Base-by-base conservation (phyloP, 768 basidiomycete species). In the Amanita muscaria region DNA sequence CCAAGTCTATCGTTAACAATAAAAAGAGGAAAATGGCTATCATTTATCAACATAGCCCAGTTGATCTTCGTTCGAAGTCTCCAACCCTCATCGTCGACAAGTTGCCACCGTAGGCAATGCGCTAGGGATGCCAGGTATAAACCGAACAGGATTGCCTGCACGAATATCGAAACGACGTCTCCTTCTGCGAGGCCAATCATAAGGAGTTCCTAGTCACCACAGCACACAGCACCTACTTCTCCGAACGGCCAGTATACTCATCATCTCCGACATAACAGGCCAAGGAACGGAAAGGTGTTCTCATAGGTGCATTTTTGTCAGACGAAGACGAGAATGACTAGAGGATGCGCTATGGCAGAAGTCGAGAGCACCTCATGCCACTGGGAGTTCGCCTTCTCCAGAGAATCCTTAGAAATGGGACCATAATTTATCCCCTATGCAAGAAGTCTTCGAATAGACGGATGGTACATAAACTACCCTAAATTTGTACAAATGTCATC, bases 231-330 rank as follows among this genome's bases (percentile, higher is more conserved):
- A 3, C 32, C 32, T 39, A 46, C 47, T 47, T 54, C 51, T 42
- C 46, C 50, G 46, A 49, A 49, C 40, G 37, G 56, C 29, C n/a
- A n/a, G n/a, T n/a, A n/a, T n/a, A n/a, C n/a, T n/a, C n/a, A n/a
- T n/a, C n/a, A n/a, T 46, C 50, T 34, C 36, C 59, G 31, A 40
- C 55, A 48, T 15, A 47, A 46, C 51, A 50, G 25, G 40, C 52
- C 23, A 36, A 33, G 19, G 36, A 48, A 42, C 50, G 47, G 30
- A 62, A 58, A 46, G 67, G 58, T 36, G 59, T 60, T 29, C 67
- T 63, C 4, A 74, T 73, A 8, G 73, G 72, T 0, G 72, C 72
- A 25, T 76, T 77, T 49, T 56, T 59, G 1, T 68, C 69, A 2
- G 70, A 70, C 8, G 72, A 72, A 16, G 58, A 67, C 3, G 61